Evolutionary conservation across 2,329 filamentous ascomycete species (phyloP).

Genomic region (Colletotrichum truncatum): DNA sequence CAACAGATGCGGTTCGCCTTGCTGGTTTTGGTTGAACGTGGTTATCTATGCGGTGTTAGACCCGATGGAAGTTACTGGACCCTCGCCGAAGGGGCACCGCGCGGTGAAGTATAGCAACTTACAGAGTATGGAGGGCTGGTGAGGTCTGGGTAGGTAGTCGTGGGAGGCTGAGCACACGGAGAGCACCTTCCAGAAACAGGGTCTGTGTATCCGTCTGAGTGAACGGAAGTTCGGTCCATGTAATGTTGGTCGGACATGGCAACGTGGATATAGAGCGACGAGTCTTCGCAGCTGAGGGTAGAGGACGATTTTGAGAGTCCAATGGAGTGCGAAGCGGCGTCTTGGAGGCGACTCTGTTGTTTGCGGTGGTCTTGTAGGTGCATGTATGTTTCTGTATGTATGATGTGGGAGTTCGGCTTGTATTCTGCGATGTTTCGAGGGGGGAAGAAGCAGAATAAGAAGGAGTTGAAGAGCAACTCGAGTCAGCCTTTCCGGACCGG

Average conservation of each 20-base stretch:
- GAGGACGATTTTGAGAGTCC: background rate
- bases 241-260: conserved; percentile 30
- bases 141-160: conserved; percentile 12
- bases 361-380: conserved; percentile 10
- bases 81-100: background rate
- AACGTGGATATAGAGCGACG: background rate
- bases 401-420: conserved; percentile 4
- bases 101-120: conserved; percentile 34
- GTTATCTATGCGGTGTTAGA: conserved; percentile 35
- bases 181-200: conserved; percentile 20
- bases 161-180: conserved; percentile 2
- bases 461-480: conserved; percentile 8
- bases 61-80: background rate
- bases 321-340: background rate
- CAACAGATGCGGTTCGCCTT: conserved; percentile 55
- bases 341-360: background rate
- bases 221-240: conserved; percentile 8
- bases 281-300: background rate
- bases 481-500: conserved; percentile 40
- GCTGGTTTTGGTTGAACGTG: conserved; percentile 40
- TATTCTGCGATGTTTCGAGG: background rate
- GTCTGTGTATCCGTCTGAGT: conserved; percentile 16
- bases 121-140: conserved; percentile 40
- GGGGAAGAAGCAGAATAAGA: conserved; percentile 9
- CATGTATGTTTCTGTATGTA: conserved; percentile 41